Percentiles rank a stretch among this genome's conserved stretches.
Conservation (phyloP, 371 early-diverging fungal genomes). For the Furculomyces boomerangus region DNA sequence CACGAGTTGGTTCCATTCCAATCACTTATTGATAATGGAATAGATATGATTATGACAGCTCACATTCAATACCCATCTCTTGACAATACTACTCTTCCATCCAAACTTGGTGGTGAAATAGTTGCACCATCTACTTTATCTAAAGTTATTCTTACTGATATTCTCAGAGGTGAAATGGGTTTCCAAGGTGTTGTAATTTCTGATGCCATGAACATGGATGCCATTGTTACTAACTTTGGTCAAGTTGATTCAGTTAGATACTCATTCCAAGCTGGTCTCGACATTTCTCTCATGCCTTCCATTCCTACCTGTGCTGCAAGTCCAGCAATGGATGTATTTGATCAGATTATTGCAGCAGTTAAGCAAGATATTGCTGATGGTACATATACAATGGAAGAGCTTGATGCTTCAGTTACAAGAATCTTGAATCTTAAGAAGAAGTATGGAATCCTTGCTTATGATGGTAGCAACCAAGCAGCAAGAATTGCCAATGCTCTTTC, state of each 20-base stretch:
- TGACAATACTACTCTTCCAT: constrained; percentile 14
- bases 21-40: constrained; percentile 11
- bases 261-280: constrained; percentile 28
- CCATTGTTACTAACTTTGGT: constrained; percentile 26
- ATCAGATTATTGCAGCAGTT: not conserved
- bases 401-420: not conserved
- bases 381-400: not conserved
- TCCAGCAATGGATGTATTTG: not conserved
- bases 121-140: constrained; percentile 20
- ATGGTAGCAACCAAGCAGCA: not conserved
- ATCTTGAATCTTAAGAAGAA: constrained; percentile 1
- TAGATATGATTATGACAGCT: constrained; percentile 28
- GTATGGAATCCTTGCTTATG: not conserved
- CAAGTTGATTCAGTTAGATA: constrained; percentile 16
- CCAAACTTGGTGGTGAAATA: constrained; percentile 1
- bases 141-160: constrained; percentile 16
- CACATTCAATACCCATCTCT: constrained; percentile 22
- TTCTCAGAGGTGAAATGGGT: constrained; percentile 18
- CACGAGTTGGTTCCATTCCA: constrained; percentile 26
- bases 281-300: constrained; percentile 24
- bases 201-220: constrained; percentile 33
- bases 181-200: constrained; percentile 30
- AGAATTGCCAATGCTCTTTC: not conserved
- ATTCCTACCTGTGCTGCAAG: not conserved
- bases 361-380: not conserved